phyloP scores from a whole-genome alignment of 331 rosid genomes.

The Prunus yedoensis region DNA sequence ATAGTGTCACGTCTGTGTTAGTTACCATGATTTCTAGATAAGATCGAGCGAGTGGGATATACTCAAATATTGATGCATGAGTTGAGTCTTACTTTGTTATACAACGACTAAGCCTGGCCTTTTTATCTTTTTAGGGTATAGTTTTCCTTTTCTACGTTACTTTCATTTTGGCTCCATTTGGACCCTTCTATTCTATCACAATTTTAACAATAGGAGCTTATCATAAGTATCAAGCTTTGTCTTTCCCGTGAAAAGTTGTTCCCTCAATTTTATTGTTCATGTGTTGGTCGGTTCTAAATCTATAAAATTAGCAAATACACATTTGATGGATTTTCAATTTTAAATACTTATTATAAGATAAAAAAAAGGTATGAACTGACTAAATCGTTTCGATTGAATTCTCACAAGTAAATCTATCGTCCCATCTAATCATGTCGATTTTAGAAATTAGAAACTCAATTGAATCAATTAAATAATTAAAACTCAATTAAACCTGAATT shows the following conservation, averaged over 20 bases:
- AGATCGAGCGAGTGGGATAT: neutral
- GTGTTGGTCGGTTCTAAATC: too few species aligned
- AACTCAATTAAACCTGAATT: too few species aligned
- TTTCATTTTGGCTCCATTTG: neutral
- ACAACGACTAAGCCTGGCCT: neutral
- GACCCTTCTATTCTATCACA: neutral
- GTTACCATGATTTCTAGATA: neutral
- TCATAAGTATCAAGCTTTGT: neutral
- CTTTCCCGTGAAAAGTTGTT: neutral
- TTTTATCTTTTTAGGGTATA: neutral
- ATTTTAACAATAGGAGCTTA: neutral
- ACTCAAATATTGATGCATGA: neutral
- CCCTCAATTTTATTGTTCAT: neutral
- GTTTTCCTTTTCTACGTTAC: neutral
- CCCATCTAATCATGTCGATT: too few species aligned
- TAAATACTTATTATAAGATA: too few species aligned
- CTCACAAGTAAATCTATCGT: too few species aligned
- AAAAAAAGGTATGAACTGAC: too few species aligned
- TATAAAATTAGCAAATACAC: too few species aligned
- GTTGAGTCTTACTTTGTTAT: neutral
- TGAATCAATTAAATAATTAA: too few species aligned
- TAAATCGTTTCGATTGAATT: too few species aligned
- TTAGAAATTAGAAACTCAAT: too few species aligned
- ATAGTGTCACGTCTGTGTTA: conserved; percentile 8
- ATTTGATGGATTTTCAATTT: too few species aligned